Evolutionary conservation across 2,329 filamentous ascomycete species (phyloP), one percentile per base, ranked within the genome.

Genomic region (Trichoderma lentiforme): DNA sequence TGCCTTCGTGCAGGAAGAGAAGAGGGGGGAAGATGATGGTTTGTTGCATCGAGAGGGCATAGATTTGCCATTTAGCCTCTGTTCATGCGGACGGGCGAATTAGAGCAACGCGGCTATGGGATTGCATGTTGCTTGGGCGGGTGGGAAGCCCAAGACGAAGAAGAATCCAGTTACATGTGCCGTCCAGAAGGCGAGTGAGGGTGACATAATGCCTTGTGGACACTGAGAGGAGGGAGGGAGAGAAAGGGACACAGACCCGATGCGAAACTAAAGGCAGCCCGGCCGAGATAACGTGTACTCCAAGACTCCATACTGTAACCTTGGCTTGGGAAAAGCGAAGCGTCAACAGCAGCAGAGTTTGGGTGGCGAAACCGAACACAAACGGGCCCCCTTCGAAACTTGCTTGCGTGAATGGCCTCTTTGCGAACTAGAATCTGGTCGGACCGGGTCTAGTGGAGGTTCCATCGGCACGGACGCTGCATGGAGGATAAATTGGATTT

Each of bases 401-500:
- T 53, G 47, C 21, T 53, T 53, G 47, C 47, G 47, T 51, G 43
- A 51, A 51, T 51, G 39, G 39, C 39, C 15, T 39, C 39, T n/a
- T 43, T 43, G 39, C 39, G 39, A 43, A 51, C 43, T 51, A 51
- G 43, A 51, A 51, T 51, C n/a, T 21, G 24, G 53, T 60, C 65
- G 65, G 56, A 36, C 53, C 53, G 65, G 56, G 56, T 47, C 53
- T 47, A n/a, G 56, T 58, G 53, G 24, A 36, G 14, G 32, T 36
- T 36, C 39, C 53, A 47, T 60, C 51, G 53, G 65, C 34, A 30
- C 28, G 64, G 56, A 58, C 36, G 56, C 26, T 51, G 56, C 53
- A 69, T 32, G 66, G 58, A 69, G 66, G 66, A 69, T 69, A 51
- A 69, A 69, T 61, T 60, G 28, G 32, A 67, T 57, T 39, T 26